Conservation (phyloP, 1,284 basidiomycete species). For the Moniliella sp. region DNA sequence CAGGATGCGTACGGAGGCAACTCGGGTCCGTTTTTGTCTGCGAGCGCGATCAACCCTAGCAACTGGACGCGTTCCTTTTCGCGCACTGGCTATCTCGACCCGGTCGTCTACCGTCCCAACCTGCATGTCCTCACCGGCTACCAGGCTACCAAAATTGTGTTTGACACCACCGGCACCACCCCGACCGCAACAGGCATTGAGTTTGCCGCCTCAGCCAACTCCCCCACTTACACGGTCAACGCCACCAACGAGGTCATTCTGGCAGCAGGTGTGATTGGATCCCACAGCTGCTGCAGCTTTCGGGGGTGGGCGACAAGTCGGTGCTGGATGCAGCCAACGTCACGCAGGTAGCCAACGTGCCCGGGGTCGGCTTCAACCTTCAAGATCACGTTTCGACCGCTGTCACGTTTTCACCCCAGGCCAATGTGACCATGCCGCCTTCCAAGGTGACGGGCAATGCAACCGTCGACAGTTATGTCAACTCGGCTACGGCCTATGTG, state of each 20-base stretch:
- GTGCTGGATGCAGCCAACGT: too few species aligned
- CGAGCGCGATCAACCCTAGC: constrained; percentile 12
- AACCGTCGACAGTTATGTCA: too few species aligned
- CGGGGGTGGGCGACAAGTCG: constrained; percentile 38
- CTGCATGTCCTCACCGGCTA: constrained; percentile 21
- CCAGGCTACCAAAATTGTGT: constrained; percentile 14
- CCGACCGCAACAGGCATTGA: constrained; percentile 12
- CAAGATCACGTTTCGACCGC: too few species aligned
- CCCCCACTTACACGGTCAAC: constrained; percentile 9
- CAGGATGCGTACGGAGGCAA: constrained; percentile 12
- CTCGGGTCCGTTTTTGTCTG: constrained; percentile 15
- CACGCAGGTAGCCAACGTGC: too few species aligned
- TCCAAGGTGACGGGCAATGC: too few species aligned
- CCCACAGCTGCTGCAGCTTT: constrained; percentile 40
- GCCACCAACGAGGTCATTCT: constrained; percentile 25
- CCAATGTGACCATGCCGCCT: too few species aligned
- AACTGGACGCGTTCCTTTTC: constrained; percentile 17
- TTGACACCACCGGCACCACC: constrained; percentile 4
- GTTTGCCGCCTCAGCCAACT: constrained; percentile 7
- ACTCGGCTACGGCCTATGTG: constrained; percentile 20
- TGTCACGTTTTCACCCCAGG: too few species aligned
- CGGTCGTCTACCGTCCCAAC: constrained; percentile 11
- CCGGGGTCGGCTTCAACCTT: too few species aligned
- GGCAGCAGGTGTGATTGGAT: constrained; percentile 32
- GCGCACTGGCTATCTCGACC: constrained; percentile 19